Evolutionary conservation across 1,284 basidiomycete species (phyloP), one percentile per base, ranked within the genome.

Genomic region (Apiotrichum veenhuisii): DNA sequence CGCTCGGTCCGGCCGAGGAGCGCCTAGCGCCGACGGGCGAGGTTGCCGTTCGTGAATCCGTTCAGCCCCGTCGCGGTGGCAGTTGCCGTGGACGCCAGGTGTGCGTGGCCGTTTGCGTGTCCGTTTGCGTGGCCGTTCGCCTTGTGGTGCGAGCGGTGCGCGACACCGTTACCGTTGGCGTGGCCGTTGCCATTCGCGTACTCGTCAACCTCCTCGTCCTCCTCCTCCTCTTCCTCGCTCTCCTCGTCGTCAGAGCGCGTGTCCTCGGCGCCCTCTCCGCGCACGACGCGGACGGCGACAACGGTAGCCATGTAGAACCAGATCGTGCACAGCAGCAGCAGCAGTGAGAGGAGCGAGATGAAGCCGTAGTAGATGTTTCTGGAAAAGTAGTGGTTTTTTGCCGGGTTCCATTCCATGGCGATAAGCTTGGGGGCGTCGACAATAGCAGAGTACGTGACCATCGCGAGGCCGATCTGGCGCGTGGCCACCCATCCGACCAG

Each of bases 221-320:
- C 41, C 36, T 52, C 57, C 25, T 55, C 62, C 20, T 43, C 43
- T 22, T 63, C 66, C 14, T 57, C 64, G 5, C 64, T 65, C 38
- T 71, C 77, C 61, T 93, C 92, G 58, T 89, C 88, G 63, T 95
- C 92, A 69, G 89, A 92, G 57, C 93, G 83, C 25, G 80, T 81
- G 69, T 98, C 95, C 46, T 90, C 86, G 1, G 93, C 94, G 2
- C 85, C 87, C 42, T 84, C 77, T 0, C 89, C 91, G 14, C 80
- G 82, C 26, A 95, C 70, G 1, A 95, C 93, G 26, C 85, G 81
- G 71, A 84, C 90, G 12, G 90, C 89, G 17, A 97, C 83, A 27
- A 85, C 83, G 65, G 85, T 83, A 59, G 94, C 91, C 85, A 88
- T 87, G 66, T 80, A 81, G 76, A 91, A 91, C 94, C 93, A 97